Base-by-base conservation (phyloP, 148 eudicot species). In the Dianthus caryophyllus region DNA sequence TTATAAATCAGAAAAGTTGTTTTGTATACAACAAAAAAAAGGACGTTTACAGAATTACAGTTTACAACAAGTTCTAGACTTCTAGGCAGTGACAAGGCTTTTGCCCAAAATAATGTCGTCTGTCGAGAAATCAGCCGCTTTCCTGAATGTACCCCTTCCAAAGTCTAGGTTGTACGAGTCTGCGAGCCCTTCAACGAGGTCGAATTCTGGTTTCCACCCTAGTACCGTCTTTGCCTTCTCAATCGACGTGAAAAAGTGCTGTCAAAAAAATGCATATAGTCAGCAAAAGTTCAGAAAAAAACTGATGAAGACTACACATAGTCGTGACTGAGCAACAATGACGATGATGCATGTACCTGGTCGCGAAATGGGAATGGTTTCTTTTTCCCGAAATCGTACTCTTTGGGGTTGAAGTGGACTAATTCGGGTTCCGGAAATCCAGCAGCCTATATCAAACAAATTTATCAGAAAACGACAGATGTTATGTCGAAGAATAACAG, bases 341-440 rank as follows among this genome's bases (percentile, higher is more conserved):
- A 57, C 5, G 1, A 51, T 13, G 43, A 21, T 15, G 29, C 16
- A 46, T 29, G 0, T 86, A 94, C 99, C 99, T 94, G 97, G 83
- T 94, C 99, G 24, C 99, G 90, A 86, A 94, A 94, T 27, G 99
- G 99, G 64, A 94, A 94, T 6, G 99, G 70, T 73, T 94, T 94
- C 90, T 88, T 90, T 74, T 94, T 94, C 3, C 99, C 99, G 69
- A 94, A 94, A 78, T 94, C 99, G 47, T 81, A 90, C 54, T 90
- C 97, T 77, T 94, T 90, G 0, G 96, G 90, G 75, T 94, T 90
- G 70, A 86, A 94, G 67, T 94, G 96, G 61, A 94, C 71, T n/a
- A 94, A 61, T 81, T 94, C 96, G 8, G 99, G 99, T 72, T 88
- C 99, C 17, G 97, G 99, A 75, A 94, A 90, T 65, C 97, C 97